Percentiles rank a stretch among this genome's conserved stretches.
These are phyloP conservation scores for Macrophomina tecta DNA, from an alignment of 2,329 filamentous ascomycete species.

Conservation along the genomic window DNA sequence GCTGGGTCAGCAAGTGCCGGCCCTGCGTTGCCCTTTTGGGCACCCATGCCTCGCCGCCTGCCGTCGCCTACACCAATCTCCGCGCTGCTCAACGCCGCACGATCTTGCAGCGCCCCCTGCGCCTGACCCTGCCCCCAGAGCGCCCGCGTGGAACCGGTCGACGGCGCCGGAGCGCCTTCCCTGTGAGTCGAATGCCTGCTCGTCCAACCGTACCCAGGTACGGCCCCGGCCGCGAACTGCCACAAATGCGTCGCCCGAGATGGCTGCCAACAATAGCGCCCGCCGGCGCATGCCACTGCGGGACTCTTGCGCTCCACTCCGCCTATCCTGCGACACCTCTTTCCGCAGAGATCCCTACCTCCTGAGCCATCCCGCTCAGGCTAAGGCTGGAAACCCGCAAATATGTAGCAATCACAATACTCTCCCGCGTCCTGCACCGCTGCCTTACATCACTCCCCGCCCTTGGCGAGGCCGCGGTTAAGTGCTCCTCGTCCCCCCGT, in stretches of 20 bases:
- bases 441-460: conserved; percentile 7
- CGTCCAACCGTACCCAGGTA: conserved; percentile 1
- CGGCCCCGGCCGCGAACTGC: conserved; percentile 7
- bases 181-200: neutral
- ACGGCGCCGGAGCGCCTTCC: conserved; percentile 3
- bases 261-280: neutral
- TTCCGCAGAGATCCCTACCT: conserved; percentile 16
- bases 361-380: conserved; percentile 17
- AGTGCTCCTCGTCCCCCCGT: conserved; percentile 14
- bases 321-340: conserved; percentile 10
- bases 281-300: conserved; percentile 6
- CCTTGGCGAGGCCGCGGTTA: conserved; percentile 21
- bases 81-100: conserved; percentile 20
- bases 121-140: conserved; percentile 8
- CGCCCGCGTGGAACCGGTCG: conserved; percentile 16
- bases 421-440: neutral
- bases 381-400: conserved; percentile 11
- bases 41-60: neutral
- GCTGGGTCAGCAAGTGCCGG: conserved; percentile 17
- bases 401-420: neutral
- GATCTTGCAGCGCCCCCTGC: conserved; percentile 21
- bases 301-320: conserved; percentile 12
- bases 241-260: neutral
- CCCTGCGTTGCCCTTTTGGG: conserved; percentile 5
- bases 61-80: conserved; percentile 16